phyloP scores from a whole-genome alignment of 2,329 filamentous ascomycete species.

The Sclerotinia sclerotiorum region DNA sequence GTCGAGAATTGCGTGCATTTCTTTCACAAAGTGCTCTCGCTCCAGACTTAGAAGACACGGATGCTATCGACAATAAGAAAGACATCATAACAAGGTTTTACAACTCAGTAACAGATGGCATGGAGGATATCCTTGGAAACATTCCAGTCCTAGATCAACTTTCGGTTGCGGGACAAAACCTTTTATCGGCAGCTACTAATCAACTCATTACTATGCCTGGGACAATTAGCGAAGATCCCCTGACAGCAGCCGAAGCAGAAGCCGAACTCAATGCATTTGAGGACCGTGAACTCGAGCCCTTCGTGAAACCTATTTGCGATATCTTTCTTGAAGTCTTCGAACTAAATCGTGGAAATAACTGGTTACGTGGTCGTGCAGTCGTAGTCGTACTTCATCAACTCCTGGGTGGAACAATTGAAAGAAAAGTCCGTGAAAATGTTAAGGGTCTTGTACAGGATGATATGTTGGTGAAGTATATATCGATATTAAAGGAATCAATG shows the following conservation, averaged over 20 bases:
- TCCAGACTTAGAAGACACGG: constrained; percentile 53
- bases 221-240: constrained; percentile 51
- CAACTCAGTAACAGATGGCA: constrained; percentile 93
- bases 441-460: constrained; percentile 74
- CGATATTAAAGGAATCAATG: constrained; percentile 70
- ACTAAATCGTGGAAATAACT: constrained; percentile 92
- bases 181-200: constrained; percentile 73
- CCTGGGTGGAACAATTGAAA: constrained; percentile 91
- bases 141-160: constrained; percentile 94
- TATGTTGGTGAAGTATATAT: constrained; percentile 72
- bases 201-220: constrained; percentile 59
- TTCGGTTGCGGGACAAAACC: constrained; percentile 86
- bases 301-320: constrained; percentile 97
- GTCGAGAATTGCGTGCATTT: constrained; percentile 87
- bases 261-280: constrained; percentile 93
- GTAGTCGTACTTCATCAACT: constrained; percentile 96
- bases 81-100: constrained; percentile 95
- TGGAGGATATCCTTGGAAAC: constrained; percentile 97
- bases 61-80: constrained; percentile 65
- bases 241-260: constrained; percentile 73
- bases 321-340: constrained; percentile 96
- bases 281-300: constrained; percentile 83
- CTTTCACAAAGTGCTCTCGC: constrained; percentile 83
- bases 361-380: constrained; percentile 91
- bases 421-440: constrained; percentile 86